Evolutionary conservation across 108 stramenopile genomes (phyloP), one percentile per base, ranked within the genome.

Genomic region (Halocafeteria seosinensis): DNA sequence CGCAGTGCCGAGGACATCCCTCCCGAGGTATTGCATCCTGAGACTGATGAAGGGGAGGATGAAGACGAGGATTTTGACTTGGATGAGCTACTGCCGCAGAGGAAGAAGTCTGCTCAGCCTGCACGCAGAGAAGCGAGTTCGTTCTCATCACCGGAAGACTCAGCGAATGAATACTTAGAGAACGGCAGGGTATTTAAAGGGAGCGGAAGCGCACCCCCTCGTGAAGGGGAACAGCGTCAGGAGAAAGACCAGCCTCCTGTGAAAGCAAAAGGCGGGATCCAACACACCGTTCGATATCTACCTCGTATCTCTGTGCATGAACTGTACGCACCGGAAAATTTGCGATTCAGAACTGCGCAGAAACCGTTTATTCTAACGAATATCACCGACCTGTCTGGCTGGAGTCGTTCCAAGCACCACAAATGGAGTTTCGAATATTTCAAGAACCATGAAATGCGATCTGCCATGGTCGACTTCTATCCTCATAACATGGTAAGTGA

Each of bases 401-500:
- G 53, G 53, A 31, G 8, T 31, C 9, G 11, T 9, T 12, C 53
- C 30, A 55, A 5, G 53, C 5, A 55, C 53, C 8, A 8, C 5
- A 28, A 9, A 11, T 55, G 53, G 53, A 12, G 8, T 11, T 8
- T 8, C 11, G 53, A 5, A 31, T 5, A 12, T 31, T 31, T 5
- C 53, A 9, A 9, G 8, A 9, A 5, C 30, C 9, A 28, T 5
- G 9, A 55, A 9, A 8, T 12, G 9, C 53, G 5, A 12, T 8
- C 8, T 11, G 53, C 9, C 53, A 12, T 55, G 53, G 53, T 55
- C 9, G 67, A 68, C 59, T 38, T 31, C 38, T 68, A 68, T 35
- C 67, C 67, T 4, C 59, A 68, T 36, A 62, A 62, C 42, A 68
- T 68, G 67, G 29, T 38, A 30, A 13, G 2, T 11, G 28, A 3